phyloP scores from a whole-genome alignment of 2,329 filamentous ascomycete genomes.

The Venturia aucupariae region DNA sequence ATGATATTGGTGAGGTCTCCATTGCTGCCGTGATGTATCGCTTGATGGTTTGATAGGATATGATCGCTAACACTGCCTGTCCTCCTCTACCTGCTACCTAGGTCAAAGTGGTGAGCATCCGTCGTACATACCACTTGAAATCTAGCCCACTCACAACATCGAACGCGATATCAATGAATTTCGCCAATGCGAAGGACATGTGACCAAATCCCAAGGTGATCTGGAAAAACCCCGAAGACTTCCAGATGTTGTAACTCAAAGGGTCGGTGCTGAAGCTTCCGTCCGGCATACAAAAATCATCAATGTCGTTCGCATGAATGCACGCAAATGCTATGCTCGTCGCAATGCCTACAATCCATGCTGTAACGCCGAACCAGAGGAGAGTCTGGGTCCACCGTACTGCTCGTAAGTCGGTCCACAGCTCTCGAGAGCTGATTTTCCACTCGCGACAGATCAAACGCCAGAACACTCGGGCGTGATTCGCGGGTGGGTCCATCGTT shows the following conservation, averaged over 20 bases:
- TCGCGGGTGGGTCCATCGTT: not conserved
- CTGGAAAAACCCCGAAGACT: conserved; percentile 18
- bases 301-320: not conserved
- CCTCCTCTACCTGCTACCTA: conserved; percentile 21
- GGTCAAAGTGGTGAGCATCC: not conserved
- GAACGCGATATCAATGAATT: conserved; percentile 21
- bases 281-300: conserved; percentile 17
- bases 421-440: not conserved
- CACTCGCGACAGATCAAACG: not conserved
- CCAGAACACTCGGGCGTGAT: not conserved
- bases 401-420: not conserved
- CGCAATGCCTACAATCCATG: not conserved
- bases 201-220: conserved; percentile 19
- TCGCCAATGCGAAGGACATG: conserved; percentile 19
- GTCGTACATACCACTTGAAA: not conserved
- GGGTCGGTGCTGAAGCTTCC: conserved; percentile 14
- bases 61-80: conserved; percentile 19
- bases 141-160: conserved; percentile 19
- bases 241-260: conserved; percentile 16
- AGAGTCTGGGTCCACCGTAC: not conserved
- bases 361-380: not conserved
- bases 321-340: not conserved
- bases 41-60: conserved; percentile 19
- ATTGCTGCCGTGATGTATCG: conserved; percentile 21
- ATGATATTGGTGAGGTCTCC: conserved; percentile 19